A percentile compares a stretch with the other conserved stretches of the same genome.
phyloP scores from a whole-genome alignment of 1,139 yeast species.

The Geotrichum cucujoidarum region DNA sequence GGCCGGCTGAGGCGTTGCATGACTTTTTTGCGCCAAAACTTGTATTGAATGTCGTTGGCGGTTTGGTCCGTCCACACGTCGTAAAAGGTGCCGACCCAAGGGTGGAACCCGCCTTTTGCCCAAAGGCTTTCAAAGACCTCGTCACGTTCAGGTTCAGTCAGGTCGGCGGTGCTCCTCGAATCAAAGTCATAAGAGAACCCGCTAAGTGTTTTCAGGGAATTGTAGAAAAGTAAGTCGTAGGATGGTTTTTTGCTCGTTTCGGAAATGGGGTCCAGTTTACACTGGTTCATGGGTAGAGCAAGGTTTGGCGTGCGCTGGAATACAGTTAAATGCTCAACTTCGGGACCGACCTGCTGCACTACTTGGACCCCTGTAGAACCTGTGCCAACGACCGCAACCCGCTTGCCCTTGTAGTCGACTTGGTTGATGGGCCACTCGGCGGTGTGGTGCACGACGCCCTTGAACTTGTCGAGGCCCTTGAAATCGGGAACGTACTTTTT shows the following conservation, averaged over 20 bases:
- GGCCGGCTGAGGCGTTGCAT: conserved; percentile 29
- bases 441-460: conserved; percentile 48
- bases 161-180: conserved; percentile 20
- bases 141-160: conserved; percentile 27
- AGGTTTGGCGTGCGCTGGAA: conserved; percentile 33
- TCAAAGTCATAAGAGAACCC: conserved; percentile 25
- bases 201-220: conserved; percentile 23
- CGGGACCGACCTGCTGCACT: conserved; percentile 33
- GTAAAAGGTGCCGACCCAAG: conserved; percentile 29
- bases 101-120: conserved; percentile 29
- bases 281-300: conserved; percentile 30
- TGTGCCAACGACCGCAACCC: conserved; percentile 44
- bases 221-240: conserved; percentile 22
- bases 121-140: conserved; percentile 24
- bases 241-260: conserved; percentile 19
- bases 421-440: conserved; percentile 44
- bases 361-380: conserved; percentile 48
- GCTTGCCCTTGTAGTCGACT: conserved; percentile 39
- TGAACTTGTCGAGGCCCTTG: conserved; percentile 40
- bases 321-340: conserved; percentile 25
- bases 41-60: conserved; percentile 29
- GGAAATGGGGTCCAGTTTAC: conserved; percentile 15
- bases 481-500: conserved; percentile 29
- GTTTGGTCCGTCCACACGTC: conserved; percentile 27
- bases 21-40: conserved; percentile 31